These are phyloP conservation scores for Heliosperma pusillum DNA, from an alignment of 148 eudicot species.

Conservation along the genomic window DNA sequence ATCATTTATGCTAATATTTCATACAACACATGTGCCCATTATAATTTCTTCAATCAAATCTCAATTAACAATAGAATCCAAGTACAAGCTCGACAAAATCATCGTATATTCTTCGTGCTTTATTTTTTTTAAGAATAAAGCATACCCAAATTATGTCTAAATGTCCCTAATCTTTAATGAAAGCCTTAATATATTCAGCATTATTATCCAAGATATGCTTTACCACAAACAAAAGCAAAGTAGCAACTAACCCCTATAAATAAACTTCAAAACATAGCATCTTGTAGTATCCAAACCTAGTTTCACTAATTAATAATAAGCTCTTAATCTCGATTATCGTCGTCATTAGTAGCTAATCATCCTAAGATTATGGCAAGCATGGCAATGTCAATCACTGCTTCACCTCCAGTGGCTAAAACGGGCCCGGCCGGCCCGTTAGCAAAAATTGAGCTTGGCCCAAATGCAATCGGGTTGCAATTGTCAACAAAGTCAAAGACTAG, in stretches of 20 bases:
- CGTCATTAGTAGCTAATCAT: not conserved
- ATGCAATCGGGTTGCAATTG: not conserved
- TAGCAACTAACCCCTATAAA: not conserved
- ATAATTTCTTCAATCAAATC: not conserved
- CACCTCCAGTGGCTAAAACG: not conserved
- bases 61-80: too few species aligned
- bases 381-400: constrained; percentile 5
- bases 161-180: not conserved
- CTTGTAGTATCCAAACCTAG: not conserved
- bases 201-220: not conserved
- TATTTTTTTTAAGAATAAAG: not conserved
- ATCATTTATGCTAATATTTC: too few species aligned
- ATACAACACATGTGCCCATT: too few species aligned
- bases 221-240: not conserved
- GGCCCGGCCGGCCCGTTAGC: not conserved
- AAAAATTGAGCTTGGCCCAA: not conserved
- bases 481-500: not conserved
- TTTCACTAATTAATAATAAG: not conserved
- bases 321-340: not conserved
- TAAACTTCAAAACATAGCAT: not conserved
- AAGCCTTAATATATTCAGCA: not conserved
- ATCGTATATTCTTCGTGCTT: not conserved
- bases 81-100: not conserved
- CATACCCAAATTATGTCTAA: not conserved
- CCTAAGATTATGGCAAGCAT: constrained; percentile 18